A percentile compares a stretch with the other conserved stretches of the same genome.
These are phyloP conservation scores for Sorghum bicolor DNA, from an alignment of 176 grass and related monocot genomes.

Conservation along the genomic window Sorghum_bicolor_NCBIv3 NC_012878.2:55192501-55193000, in stretches of 20 bases:
- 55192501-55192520: slow-evolving; percentile 69
- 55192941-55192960: not conserved
- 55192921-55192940: not conserved
- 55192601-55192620: slow-evolving; percentile 57
- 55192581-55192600: slow-evolving; percentile 17
- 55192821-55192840: not conserved
- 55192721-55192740: not conserved
- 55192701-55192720: slow-evolving; percentile 19
- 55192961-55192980: slow-evolving; percentile 16
- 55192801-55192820: not conserved
- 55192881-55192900: not conserved
- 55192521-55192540: slow-evolving; percentile 69
- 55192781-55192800: not conserved
- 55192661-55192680: slow-evolving; percentile 94
- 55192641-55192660: slow-evolving; percentile 45
- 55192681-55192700: slow-evolving; percentile 31
- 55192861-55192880: not conserved
- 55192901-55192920: not conserved
- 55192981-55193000: not conserved
- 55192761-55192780: not conserved
- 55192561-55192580: slow-evolving; percentile 17
- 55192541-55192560: slow-evolving; percentile 4
- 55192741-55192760: not conserved
- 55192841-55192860: not conserved
- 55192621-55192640: slow-evolving; percentile 31